Percentiles rank a stretch among this genome's conserved stretches.
Evolutionary conservation across 192 early-diverging fungal species (phyloP).

Genomic region (Coemansia sp.): DNA sequence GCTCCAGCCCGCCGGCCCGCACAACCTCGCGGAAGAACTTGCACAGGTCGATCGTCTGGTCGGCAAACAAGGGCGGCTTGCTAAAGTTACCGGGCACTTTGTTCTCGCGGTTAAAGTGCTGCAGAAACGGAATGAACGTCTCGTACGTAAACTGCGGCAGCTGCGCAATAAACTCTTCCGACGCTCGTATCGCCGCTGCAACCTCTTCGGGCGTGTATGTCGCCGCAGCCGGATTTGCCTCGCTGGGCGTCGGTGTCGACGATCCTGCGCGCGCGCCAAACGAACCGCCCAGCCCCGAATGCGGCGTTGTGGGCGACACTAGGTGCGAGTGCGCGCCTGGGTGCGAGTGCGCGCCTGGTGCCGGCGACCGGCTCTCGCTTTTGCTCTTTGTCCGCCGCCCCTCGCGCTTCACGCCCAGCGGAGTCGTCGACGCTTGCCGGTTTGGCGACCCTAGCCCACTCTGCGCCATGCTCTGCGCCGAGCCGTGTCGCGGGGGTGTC

Average conservation of each 20-base stretch:
- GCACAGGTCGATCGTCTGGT: conserved; percentile 36
- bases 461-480: too few species aligned
- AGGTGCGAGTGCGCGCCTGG: conserved; percentile 13
- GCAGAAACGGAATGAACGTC: conserved; percentile 36
- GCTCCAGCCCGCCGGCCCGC: conserved; percentile 40
- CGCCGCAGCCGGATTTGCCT: conserved; percentile 1
- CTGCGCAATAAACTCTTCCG: conserved; percentile 37
- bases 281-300: conserved; percentile 6
- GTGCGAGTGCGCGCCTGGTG: conserved; percentile 14
- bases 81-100: conserved; percentile 31
- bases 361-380: conserved; percentile 36
- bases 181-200: conserved; percentile 27
- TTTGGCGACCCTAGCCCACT: conserved; percentile 20
- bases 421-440: conserved; percentile 20
- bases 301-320: conserved; percentile 29
- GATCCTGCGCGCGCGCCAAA: conserved; percentile 21
- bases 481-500: not conserved
- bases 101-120: conserved; percentile 40
- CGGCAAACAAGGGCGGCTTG: conserved; percentile 40
- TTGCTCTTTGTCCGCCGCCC: conserved; percentile 7
- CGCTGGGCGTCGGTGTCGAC: conserved; percentile 37
- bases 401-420: conserved; percentile 20
- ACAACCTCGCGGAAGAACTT: conserved; percentile 49
- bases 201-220: conserved; percentile 40
- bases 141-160: conserved; percentile 36